phyloP scores from a whole-genome alignment of 192 early-diverging fungal species.

The Geranomyces variabilis region DNA sequence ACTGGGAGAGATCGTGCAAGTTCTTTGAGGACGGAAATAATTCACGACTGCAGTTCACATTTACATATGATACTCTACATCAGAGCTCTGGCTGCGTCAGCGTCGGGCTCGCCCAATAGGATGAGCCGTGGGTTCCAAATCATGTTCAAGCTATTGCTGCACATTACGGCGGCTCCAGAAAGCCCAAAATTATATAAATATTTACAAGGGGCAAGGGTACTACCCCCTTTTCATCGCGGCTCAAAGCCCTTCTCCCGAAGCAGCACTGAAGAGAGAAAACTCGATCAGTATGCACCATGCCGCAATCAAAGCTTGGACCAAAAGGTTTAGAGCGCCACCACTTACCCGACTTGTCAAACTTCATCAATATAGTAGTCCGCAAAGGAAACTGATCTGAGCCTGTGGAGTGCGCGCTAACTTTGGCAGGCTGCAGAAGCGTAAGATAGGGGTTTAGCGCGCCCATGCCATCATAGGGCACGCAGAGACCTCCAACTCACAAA shows the following conservation, averaged over 20 bases:
- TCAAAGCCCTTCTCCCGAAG: conserved; percentile 18
- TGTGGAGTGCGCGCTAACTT: conserved; percentile 92
- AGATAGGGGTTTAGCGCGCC: neutral
- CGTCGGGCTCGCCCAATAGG: too few species aligned
- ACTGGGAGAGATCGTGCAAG: conserved; percentile 7
- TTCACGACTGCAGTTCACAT: too few species aligned
- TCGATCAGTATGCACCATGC: neutral
- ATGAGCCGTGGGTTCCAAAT: too few species aligned
- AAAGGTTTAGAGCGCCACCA: neutral
- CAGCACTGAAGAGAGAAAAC: neutral
- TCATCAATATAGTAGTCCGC: conserved; percentile 94
- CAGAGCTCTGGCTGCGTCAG: too few species aligned
- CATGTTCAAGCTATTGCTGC: too few species aligned
- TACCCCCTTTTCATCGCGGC: neutral
- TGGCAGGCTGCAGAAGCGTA: conserved; percentile 66
- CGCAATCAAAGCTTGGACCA: neutral
- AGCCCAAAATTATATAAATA: neutral
- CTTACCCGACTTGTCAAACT: conserved; percentile 70
- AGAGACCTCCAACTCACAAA: conserved; percentile 66
- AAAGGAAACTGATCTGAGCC: conserved; percentile 84
- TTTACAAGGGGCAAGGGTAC: neutral
- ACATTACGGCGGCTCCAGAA: neutral
- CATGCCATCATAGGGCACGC: neutral
- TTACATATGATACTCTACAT: too few species aligned
- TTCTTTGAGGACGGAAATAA: too few species aligned